Evolutionary conservation across 148 eudicot genomes (phyloP).

Genomic region (Rhododendron williamsianum): DNA sequence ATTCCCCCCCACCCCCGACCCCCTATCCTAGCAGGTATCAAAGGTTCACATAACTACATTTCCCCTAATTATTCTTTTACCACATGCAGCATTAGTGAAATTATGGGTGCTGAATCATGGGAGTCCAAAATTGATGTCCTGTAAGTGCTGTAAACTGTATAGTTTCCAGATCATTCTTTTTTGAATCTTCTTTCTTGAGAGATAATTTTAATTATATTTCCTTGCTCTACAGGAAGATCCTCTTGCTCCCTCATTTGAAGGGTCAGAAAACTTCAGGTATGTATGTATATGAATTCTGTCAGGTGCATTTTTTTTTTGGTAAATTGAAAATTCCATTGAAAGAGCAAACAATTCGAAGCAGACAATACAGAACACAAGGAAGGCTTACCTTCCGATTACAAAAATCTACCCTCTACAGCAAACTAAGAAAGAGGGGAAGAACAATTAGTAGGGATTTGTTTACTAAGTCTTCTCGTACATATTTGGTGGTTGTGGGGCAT

Average conservation of each 20-base stretch:
- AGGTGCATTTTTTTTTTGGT: neutral
- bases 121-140: conserved; percentile 38
- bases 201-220: conserved; percentile 4
- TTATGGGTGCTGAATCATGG: conserved; percentile 63
- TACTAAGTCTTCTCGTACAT: neutral
- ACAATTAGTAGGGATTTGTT: neutral
- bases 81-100: conserved; percentile 66
- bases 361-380: neutral
- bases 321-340: neutral
- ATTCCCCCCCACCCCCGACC: neutral
- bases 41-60: neutral
- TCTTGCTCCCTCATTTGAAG: conserved; percentile 26
- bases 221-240: conserved; percentile 38
- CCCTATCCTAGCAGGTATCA: neutral
- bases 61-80: neutral
- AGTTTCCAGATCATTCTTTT: neutral
- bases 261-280: conserved; percentile 47
- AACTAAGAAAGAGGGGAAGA: neutral
- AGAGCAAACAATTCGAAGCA: neutral
- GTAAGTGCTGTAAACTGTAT: conserved; percentile 37
- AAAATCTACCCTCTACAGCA: neutral
- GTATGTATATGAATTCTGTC: neutral
- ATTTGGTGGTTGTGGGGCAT: conserved; percentile 6
- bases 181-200: neutral
- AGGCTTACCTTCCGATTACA: neutral